These are phyloP conservation scores for Kodamaea derodonti DNA, from an alignment of 1,139 yeast species.

Conservation along the genomic window DNA sequence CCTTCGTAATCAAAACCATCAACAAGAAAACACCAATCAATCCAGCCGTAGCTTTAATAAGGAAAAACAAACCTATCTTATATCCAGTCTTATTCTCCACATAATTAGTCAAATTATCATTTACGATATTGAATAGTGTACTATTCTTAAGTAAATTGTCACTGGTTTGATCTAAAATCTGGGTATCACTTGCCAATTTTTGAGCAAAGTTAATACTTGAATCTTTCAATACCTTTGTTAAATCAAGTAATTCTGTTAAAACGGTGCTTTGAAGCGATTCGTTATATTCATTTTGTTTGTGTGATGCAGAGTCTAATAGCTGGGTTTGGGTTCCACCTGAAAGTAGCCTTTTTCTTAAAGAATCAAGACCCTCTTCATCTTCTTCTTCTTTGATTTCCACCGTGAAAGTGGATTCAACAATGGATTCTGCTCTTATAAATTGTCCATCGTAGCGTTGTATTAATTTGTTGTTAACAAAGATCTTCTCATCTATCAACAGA, in stretches of 20 bases:
- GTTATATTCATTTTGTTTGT: conserved; percentile 31
- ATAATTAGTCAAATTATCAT: conserved; percentile 35
- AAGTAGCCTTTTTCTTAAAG: conserved; percentile 25
- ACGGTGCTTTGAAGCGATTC: conserved; percentile 44
- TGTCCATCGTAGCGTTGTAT: conserved; percentile 12
- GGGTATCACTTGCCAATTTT: conserved; percentile 32
- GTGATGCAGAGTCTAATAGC: conserved; percentile 10
- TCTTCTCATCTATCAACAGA: conserved; percentile 21
- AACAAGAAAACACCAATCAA: conserved; percentile 24
- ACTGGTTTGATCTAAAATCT: conserved; percentile 32
- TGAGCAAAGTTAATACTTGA: conserved; percentile 35
- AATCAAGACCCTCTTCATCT: conserved; percentile 17
- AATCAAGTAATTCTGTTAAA: conserved; percentile 32
- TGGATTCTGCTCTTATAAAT: not conserved
- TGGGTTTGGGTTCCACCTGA: conserved; percentile 20
- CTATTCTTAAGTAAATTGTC: conserved; percentile 37
- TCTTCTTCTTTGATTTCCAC: conserved; percentile 11
- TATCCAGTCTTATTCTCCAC: conserved; percentile 36
- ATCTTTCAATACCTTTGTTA: conserved; percentile 34
- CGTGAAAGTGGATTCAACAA: conserved; percentile 2
- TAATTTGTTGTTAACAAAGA: conserved; percentile 18
- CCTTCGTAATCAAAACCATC: conserved; percentile 17
- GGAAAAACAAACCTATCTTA: conserved; percentile 33
- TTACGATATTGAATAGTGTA: conserved; percentile 34
- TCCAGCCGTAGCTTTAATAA: conserved; percentile 26